A percentile compares a stretch with the other conserved stretches of the same genome.
Conservation (phyloP, 306 rosid species). For the Begonia masoniana region DNA sequence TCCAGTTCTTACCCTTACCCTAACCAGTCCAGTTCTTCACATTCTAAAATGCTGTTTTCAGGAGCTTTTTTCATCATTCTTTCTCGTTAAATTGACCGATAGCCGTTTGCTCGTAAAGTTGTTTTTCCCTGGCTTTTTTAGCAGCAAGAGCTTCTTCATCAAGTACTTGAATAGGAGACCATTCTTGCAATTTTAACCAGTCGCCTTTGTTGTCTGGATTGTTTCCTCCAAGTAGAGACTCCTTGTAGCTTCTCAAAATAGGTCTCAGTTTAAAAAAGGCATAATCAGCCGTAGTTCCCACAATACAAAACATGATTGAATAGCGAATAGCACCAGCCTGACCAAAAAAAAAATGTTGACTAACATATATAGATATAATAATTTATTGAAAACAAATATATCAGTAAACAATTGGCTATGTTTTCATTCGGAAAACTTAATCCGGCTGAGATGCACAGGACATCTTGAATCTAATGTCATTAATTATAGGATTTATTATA, state of each 20-base stretch:
- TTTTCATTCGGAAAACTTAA: no score
- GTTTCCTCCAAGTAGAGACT: constrained; percentile 22
- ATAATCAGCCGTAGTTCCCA: constrained; percentile 61
- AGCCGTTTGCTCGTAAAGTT: constrained; percentile 45
- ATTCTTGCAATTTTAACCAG: constrained; percentile 68
- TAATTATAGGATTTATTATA: no score
- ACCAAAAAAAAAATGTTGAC: constrained; percentile 19
- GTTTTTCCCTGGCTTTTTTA: constrained; percentile 55
- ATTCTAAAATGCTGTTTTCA: neutral
- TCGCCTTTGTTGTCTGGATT: constrained; percentile 22
- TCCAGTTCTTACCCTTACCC: neutral
- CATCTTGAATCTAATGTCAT: no score
- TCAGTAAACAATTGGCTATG: no score
- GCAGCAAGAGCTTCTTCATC: constrained; percentile 80
- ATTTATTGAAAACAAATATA: no score
- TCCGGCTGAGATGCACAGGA: no score
- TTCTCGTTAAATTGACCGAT: constrained; percentile 44
- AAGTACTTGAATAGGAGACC: constrained; percentile 76
- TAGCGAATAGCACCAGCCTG: constrained; percentile 59
- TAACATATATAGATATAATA: no score
- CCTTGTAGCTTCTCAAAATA: constrained; percentile 22
- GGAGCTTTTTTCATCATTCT: constrained; percentile 30
- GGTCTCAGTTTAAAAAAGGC: constrained; percentile 31
- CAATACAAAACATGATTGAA: constrained; percentile 47
- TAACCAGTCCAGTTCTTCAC: neutral